Base-by-base conservation (phyloP, 2,329 filamentous ascomycete genomes). In the Biscogniauxia mediterranea region DNA sequence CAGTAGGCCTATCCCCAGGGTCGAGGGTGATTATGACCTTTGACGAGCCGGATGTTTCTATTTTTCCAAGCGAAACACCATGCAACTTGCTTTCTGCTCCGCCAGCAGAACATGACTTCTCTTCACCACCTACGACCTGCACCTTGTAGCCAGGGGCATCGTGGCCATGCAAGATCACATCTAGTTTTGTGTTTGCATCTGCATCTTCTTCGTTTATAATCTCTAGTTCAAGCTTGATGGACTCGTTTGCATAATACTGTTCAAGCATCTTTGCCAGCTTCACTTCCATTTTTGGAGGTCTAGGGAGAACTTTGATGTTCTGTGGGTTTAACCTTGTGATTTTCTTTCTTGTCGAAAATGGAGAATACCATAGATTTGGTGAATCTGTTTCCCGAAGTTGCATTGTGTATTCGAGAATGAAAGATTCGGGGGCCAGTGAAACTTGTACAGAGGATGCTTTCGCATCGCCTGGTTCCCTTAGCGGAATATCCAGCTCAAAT, bases 241-340 rank as follows among this genome's bases (percentile, higher is more conserved):
- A 75, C 77, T 99, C 95, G 69, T 96, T 90, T 1, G 90, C 91
- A 72, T 97, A 98, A 74, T 94, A 96, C 58, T 93, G 88, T 13
- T 86, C 82, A 60, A 83, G 80, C 7, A 89, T 76, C 50, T 86
- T 83, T 1, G 85, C 79, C 9, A 92, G 78, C 25, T 79, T 83
- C 53, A 99, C 85, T 68, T 92, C 88, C 79, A 99, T 87, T 76
- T 97, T 98, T 0, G 95, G 95, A 26, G 94, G 95, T 66, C 96
- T 91, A 1, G 95, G 94, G 58, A 93, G 82, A 23, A 99, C 87
- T 59, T 86, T 88, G 59, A 96, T 84, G 1, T 79, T 78, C 38
- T 84, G 80, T 8, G 84, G 77, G 54, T 83, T 79, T 11, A 76
- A 66, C 8, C 85, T 80, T 26, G 81, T 75, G 20, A 85, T 73